Evolutionary conservation across 306 rosid genomes (phyloP).

Genomic region (Trifolium dubium): DNA sequence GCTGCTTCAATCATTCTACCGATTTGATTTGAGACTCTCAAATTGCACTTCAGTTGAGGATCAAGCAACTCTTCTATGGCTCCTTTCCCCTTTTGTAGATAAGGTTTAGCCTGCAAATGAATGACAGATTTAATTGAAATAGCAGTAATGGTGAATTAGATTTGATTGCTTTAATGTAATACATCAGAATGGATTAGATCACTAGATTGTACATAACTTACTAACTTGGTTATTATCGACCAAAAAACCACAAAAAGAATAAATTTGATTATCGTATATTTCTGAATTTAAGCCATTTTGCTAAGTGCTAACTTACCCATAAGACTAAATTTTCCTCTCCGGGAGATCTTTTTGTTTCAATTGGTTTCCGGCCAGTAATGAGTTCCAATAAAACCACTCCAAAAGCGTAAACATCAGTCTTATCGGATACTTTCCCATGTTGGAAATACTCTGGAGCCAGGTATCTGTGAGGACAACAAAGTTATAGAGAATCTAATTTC

Average conservation of each 20-base stretch:
- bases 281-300: constrained; percentile 8
- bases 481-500: constrained; percentile 11
- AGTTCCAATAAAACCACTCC: constrained; percentile 95
- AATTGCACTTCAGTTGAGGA: constrained; percentile 67
- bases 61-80: constrained; percentile 87
- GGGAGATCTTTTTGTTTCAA: constrained; percentile 68
- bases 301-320: constrained; percentile 70
- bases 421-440: constrained; percentile 94
- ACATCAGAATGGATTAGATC: constrained; percentile 2
- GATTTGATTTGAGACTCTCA: constrained; percentile 69
- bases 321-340: constrained; percentile 95
- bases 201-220: constrained; percentile 4
- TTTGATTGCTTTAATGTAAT: constrained; percentile 2
- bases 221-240: constrained; percentile 5
- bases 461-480: constrained; percentile 55
- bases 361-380: constrained; percentile 91
- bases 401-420: constrained; percentile 92
- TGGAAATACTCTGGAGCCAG: constrained; percentile 99
- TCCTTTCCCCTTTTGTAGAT: constrained; percentile 80
- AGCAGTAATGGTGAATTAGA: constrained; percentile 16
- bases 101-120: constrained; percentile 81
- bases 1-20: constrained; percentile 85
- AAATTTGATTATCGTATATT: constrained; percentile 10
- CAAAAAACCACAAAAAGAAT: constrained; percentile 34
- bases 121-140: constrained; percentile 16